Conservation (phyloP, 192 early-diverging fungal species). For the Coemansia sp. region DNA sequence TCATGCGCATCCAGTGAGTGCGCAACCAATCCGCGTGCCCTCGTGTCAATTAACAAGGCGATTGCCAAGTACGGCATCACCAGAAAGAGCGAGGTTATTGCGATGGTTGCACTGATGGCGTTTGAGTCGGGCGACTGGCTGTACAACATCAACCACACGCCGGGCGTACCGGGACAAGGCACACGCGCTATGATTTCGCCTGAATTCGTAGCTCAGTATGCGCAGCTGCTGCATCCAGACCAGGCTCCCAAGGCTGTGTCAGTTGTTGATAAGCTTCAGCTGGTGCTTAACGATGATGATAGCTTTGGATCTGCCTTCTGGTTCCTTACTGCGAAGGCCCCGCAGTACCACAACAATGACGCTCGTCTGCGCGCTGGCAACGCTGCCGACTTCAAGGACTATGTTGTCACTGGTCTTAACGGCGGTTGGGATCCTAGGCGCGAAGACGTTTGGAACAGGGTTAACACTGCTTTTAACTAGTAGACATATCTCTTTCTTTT, state of each 20-base stretch:
- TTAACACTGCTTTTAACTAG: conserved; percentile 23
- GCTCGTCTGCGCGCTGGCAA: conserved; percentile 37
- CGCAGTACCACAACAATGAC: conserved; percentile 19
- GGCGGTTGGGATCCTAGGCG: conserved; percentile 37
- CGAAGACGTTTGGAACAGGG: conserved; percentile 25
- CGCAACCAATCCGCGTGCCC: conserved; percentile 29
- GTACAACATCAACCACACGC: conserved; percentile 55
- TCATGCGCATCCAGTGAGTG: conserved; percentile 35
- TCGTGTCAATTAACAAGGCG: conserved; percentile 31
- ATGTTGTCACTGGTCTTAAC: conserved; percentile 30
- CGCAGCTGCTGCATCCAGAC: conserved; percentile 24
- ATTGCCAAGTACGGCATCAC: conserved; percentile 43
- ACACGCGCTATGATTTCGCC: conserved; percentile 54
- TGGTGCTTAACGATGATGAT: conserved; percentile 45
- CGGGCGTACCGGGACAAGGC: conserved; percentile 47
- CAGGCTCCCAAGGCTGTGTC: conserved; percentile 6
- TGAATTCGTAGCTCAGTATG: conserved; percentile 42
- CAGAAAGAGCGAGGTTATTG: conserved; percentile 32
- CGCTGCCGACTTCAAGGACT: conserved; percentile 45
- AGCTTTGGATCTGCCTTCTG: conserved; percentile 55
- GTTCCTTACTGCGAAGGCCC: conserved; percentile 31
- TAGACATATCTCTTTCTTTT: background rate
- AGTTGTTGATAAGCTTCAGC: conserved; percentile 17
- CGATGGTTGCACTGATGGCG: conserved; percentile 46
- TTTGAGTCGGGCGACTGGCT: conserved; percentile 44